Conservation (phyloP, 2,329 filamentous ascomycete species). For the Hypomyces perniciosus region DNA sequence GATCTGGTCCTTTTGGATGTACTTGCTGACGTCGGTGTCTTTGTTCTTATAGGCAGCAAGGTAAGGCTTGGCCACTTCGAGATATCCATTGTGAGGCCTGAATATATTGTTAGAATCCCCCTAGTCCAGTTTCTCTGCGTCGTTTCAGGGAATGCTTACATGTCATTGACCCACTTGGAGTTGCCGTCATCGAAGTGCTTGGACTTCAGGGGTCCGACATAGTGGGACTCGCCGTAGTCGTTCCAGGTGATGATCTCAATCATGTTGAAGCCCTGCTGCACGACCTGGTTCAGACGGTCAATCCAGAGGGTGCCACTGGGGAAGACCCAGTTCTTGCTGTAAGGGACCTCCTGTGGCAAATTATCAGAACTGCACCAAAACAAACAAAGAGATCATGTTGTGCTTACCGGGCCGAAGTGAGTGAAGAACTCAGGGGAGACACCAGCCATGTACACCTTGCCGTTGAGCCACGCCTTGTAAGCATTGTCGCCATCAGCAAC, state of each 20-base stretch:
- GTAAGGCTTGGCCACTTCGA: conserved; percentile 48
- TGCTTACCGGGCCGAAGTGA: conserved; percentile 32
- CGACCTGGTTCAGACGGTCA: conserved; percentile 47
- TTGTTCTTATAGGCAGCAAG: conserved; percentile 48
- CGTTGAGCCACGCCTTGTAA: conserved; percentile 29
- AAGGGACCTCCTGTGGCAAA: neutral
- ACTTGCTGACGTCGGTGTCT: conserved; percentile 30
- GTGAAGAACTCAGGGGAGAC: conserved; percentile 42
- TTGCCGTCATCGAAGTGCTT: conserved; percentile 37
- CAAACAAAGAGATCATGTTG: conserved; percentile 16
- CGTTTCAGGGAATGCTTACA: conserved; percentile 19
- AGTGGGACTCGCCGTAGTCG: conserved; percentile 51
- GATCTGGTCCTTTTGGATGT: conserved; percentile 43
- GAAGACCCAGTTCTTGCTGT: conserved; percentile 49
- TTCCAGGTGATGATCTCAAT: conserved; percentile 43
- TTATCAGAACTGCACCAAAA: no score
- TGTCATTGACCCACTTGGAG: conserved; percentile 45
- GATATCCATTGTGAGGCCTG: conserved; percentile 40
- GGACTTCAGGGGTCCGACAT: conserved; percentile 43
- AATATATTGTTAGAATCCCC: neutral
- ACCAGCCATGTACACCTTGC: conserved; percentile 44
- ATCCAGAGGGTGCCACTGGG: conserved; percentile 53
- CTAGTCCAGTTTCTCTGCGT: neutral
- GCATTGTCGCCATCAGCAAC: conserved; percentile 34
- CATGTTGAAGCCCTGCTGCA: conserved; percentile 40